These are phyloP conservation scores for Ottelia alismoides DNA, from an alignment of 106 monocot species.

Conservation along the genomic window DNA sequence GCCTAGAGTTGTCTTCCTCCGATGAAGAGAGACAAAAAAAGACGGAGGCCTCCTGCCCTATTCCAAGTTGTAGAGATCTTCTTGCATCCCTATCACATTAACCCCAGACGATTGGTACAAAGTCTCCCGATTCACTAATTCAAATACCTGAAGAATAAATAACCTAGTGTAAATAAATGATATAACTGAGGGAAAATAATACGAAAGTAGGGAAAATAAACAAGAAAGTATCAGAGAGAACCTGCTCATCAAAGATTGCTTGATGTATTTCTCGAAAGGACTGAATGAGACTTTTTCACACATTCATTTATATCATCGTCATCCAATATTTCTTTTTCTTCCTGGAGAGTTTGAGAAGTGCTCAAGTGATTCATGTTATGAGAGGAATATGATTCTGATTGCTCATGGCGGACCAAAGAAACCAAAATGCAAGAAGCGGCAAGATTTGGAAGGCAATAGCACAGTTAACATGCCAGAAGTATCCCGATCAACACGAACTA, in stretches of 20 bases:
- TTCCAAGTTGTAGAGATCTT: conserved; percentile 69
- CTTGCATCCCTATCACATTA: conserved; percentile 61
- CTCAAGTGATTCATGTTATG: too few relatives aligned
- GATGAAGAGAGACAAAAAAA: conserved; percentile 36
- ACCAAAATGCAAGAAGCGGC: conserved; percentile 33
- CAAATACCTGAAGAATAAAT: conserved; percentile 52
- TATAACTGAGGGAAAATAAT: too few relatives aligned
- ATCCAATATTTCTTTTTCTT: conserved; percentile 23
- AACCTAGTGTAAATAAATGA: background rate
- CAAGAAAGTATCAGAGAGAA: conserved; percentile 7
- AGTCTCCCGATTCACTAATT: conserved; percentile 67
- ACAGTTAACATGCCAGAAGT: conserved; percentile 59
- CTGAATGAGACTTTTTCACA: conserved; percentile 52
- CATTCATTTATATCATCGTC: conserved; percentile 53
- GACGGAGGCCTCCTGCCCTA: conserved; percentile 69
- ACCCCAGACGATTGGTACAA: conserved; percentile 43
- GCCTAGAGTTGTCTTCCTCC: conserved; percentile 17
- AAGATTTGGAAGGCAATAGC: conserved; percentile 56
- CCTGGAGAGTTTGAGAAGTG: background rate
- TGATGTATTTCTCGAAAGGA: conserved; percentile 74
- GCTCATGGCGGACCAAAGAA: conserved; percentile 21
- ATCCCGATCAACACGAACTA: conserved; percentile 61
- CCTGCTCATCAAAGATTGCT: conserved; percentile 89
- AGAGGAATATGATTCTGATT: conserved; percentile 11
- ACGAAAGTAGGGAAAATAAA: conserved; percentile 1